These are phyloP conservation scores for Talaromyces borbonicus DNA, from an alignment of 495 filamentous ascomycete genomes.

Conservation along the genomic window DNA sequence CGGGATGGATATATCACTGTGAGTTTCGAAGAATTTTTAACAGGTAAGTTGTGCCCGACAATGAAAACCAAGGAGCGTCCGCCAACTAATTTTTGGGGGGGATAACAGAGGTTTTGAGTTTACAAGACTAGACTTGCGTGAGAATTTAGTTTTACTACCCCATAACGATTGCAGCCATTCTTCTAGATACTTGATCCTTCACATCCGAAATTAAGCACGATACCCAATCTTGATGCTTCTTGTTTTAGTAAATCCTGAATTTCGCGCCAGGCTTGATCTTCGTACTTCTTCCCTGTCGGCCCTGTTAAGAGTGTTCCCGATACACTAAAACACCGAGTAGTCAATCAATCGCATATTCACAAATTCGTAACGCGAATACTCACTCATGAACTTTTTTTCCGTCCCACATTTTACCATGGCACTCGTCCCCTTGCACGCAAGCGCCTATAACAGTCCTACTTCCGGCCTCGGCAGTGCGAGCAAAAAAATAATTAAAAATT, in stretches of 20 bases:
- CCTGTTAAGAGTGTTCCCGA: conserved; percentile 23
- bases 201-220: neutral
- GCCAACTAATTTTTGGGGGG: conserved; percentile 4
- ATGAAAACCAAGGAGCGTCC: neutral
- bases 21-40: conserved; percentile 74
- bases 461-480: conserved; percentile 39
- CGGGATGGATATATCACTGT: conserved; percentile 84
- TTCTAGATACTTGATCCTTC: neutral
- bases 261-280: conserved; percentile 31
- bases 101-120: conserved; percentile 34
- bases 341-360: neutral
- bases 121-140: conserved; percentile 28
- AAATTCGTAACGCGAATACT: neutral
- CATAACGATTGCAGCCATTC: neutral
- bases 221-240: conserved; percentile 17
- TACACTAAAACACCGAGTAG: conserved; percentile 18
- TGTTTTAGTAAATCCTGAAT: conserved; percentile 23
- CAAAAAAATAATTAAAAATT: conserved; percentile 32
- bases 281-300: conserved; percentile 23
- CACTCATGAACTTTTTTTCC: conserved; percentile 38
- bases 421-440: conserved; percentile 35
- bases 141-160: neutral
- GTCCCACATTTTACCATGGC: conserved; percentile 42
- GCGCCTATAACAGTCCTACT: conserved; percentile 42
- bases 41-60: conserved; percentile 32